Percentiles rank a stretch among this genome's conserved stretches.
These are phyloP conservation scores for Karstenula rhodostoma DNA, from an alignment of 2,329 filamentous ascomycete species.

Conservation along the genomic window DNA sequence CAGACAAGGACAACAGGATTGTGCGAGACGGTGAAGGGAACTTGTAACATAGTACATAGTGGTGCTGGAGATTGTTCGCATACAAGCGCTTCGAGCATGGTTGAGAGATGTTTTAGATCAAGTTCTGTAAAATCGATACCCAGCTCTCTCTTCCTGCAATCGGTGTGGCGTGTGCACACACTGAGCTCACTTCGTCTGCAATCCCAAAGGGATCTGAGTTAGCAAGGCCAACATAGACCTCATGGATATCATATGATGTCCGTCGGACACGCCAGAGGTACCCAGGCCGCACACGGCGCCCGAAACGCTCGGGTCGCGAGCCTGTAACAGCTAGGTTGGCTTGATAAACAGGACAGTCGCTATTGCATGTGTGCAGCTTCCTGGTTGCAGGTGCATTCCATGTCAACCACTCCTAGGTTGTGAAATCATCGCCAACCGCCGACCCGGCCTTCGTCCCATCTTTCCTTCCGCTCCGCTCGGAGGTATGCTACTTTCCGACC, in stretches of 20 bases:
- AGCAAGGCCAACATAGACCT: background rate
- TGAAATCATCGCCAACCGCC: slow-evolving; percentile 78
- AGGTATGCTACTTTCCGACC: slow-evolving; percentile 81
- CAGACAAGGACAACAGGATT: background rate
- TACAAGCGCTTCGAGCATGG: background rate
- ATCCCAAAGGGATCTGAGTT: background rate
- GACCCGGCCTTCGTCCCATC: slow-evolving; percentile 96
- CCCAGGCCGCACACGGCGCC: background rate
- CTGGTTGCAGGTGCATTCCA: background rate
- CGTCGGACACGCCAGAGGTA: background rate
- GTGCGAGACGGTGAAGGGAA: background rate
- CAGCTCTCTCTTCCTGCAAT: background rate
- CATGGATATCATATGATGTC: background rate
- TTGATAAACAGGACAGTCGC: no score
- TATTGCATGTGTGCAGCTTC: background rate
- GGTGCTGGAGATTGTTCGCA: background rate
- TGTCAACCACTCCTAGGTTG: background rate
- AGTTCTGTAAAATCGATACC: background rate
- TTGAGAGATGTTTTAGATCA: background rate
- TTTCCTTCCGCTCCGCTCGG: slow-evolving; percentile 83
- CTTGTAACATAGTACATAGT: background rate
- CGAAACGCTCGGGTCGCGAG: background rate
- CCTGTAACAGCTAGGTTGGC: background rate
- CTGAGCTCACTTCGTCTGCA: background rate
- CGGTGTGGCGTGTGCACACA: background rate